Evolutionary conservation across 78 protist genomes (phyloP).

Genomic region (Monocercomonoides exilis): DNA sequence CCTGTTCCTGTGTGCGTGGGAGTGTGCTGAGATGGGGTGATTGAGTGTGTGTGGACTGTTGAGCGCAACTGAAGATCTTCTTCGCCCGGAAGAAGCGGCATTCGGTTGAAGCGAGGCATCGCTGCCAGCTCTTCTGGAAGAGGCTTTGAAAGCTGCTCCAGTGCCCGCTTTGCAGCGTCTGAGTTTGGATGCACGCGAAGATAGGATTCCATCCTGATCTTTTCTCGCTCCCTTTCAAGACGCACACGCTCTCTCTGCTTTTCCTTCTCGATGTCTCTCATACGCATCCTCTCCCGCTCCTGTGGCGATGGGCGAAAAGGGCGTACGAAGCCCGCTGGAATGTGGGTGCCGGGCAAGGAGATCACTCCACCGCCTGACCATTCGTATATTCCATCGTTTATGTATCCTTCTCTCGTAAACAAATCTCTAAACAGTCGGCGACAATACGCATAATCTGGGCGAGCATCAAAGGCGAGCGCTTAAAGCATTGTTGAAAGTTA

Average conservation of each 20-base stretch:
- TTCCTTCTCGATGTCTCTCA: background rate
- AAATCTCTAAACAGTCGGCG: background rate
- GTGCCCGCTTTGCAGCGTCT: background rate
- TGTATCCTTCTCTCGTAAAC: background rate
- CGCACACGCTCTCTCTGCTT: background rate
- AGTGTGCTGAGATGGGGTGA: no score
- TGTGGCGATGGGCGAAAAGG: background rate
- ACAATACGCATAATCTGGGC: background rate
- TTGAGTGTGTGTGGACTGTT: no score
- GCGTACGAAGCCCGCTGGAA: background rate
- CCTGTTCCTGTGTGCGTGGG: no score
- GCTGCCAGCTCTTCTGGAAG: no score
- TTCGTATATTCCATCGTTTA: background rate
- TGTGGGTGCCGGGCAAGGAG: background rate
- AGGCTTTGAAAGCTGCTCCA: background rate
- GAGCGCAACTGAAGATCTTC: no score
- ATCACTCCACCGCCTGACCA: background rate
- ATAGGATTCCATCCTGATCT: background rate
- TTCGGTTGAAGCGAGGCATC: no score
- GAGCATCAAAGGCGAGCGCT: background rate
- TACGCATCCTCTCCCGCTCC: background rate
- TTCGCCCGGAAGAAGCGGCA: no score
- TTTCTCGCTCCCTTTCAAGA: background rate
- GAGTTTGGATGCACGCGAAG: background rate
- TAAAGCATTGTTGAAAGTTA: no score